Percentiles rank a stretch among this genome's conserved stretches.
Conservation (phyloP, 2,329 filamentous ascomycete genomes). For the Pyrenochaeta sp. region DNA sequence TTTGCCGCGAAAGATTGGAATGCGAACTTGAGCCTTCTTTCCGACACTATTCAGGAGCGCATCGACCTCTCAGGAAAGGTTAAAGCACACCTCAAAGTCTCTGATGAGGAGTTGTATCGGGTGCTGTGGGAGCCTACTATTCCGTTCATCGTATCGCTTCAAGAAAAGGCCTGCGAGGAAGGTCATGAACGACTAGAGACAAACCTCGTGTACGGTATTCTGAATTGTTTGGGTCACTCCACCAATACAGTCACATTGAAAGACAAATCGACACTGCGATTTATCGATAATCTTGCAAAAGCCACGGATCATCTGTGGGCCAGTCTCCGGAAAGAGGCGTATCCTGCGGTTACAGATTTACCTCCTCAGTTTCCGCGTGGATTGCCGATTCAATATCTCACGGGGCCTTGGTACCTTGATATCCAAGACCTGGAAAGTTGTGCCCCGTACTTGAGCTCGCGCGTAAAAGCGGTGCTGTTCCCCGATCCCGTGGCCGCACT, state of each 20-base stretch:
- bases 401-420: constrained; percentile 16
- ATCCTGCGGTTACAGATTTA: constrained; percentile 33
- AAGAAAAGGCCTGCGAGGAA: constrained; percentile 24
- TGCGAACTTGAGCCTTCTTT: constrained; percentile 30
- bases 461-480: constrained; percentile 29
- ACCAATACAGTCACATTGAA: constrained; percentile 7
- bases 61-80: constrained; percentile 15
- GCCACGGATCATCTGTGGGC: constrained; percentile 43
- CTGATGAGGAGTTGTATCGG: constrained; percentile 22
- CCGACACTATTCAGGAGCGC: constrained; percentile 18
- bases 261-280: constrained; percentile 32
- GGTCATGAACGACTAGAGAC: constrained; percentile 19
- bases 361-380: constrained; percentile 41
- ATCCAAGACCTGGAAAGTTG: constrained; percentile 9
- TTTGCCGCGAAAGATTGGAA: constrained; percentile 38
- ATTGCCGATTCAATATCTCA: constrained; percentile 44
- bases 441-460: constrained; percentile 36
- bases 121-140: constrained; percentile 32
- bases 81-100: constrained; percentile 11
- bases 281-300: constrained; percentile 47
- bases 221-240: background rate
- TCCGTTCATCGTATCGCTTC: constrained; percentile 23
- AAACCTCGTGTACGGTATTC: constrained; percentile 16
- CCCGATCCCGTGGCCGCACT: constrained; percentile 24
- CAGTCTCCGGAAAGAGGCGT: constrained; percentile 24